Base-by-base conservation (phyloP, 1,139 yeast genomes). In the Geotrichum reessii region DNA sequence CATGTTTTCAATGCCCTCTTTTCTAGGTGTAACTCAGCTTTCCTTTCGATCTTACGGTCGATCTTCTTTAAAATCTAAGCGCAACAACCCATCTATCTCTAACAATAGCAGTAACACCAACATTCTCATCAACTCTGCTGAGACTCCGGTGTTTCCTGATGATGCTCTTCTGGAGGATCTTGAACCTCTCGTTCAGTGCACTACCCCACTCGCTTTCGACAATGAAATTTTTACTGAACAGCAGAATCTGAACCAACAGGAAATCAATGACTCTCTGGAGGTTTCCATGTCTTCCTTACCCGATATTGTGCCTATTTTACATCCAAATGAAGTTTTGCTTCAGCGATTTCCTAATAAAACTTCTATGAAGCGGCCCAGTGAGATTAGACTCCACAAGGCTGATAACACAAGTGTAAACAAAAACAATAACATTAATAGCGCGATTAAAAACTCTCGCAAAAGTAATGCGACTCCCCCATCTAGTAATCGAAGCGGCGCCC, bases 271-370 rank as follows among this genome's bases (percentile, higher is more conserved):
- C n/a, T 6, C n/a, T 3, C 42, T 14, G 14, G 42, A 37, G 7
- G 17, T 14, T 14, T 37, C 42, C 17, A n/a, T 19, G 5, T 12
- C 42, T 37, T 22, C 31, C 31, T n/a, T 6, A 24, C 17, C 7
- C 3, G 57, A 54, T 11, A 24, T 42, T 14, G 33, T 50, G 25
- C 73, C 73, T 37, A 70, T 70, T 24, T 60, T 70, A 40, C 62
- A 67, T 9, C 73, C 73, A 27, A 70, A 70, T 59, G 73, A 70
- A 55, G 60, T 70, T 31, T 65, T 70, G 37, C 62, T 70, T 49
- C 72, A 69, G 59, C 55, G 63, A 52, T 68, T 70, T 56, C 64
- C 69, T 19, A 60, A 60, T 25, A 64, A 64, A 37, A 22, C 53
- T 17, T 62, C 65, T 7, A 50, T 63, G 25, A 58, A 58, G 33